Evolutionary conservation across 306 rosid species (phyloP).

Genomic region (Spatholobus suberectus): DNA sequence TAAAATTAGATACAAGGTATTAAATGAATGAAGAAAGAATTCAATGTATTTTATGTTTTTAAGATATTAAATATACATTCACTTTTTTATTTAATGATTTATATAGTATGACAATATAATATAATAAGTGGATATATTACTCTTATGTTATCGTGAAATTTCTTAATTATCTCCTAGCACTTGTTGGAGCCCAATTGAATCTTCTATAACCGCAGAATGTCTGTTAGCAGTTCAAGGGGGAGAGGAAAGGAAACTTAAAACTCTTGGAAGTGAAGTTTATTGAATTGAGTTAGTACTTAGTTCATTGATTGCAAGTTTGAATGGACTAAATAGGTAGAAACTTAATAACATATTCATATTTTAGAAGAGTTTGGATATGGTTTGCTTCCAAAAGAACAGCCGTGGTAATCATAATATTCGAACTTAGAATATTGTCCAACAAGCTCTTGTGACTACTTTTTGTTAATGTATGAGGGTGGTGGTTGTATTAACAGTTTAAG

Average conservation of each 20-base stretch:
- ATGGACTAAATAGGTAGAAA: no score
- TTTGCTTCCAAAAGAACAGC: constrained; percentile 45
- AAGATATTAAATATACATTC: no score
- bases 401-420: constrained; percentile 32
- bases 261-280: neutral
- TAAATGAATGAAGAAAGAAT: no score
- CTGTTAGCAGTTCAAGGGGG: neutral
- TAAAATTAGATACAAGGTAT: no score
- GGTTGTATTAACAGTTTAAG: constrained; percentile 1
- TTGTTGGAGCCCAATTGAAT: neutral
- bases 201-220: neutral
- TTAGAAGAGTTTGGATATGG: constrained; percentile 25
- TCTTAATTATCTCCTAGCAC: neutral
- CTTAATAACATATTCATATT: neutral
- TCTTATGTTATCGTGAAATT: no score
- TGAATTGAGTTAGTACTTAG: neutral
- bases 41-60: no score
- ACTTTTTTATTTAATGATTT: no score
- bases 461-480: constrained; percentile 16
- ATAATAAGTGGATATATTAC: no score
- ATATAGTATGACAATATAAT: no score
- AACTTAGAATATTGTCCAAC: constrained; percentile 35
- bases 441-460: constrained; percentile 31
- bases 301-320: constrained; percentile 22
- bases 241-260: neutral